These are phyloP conservation scores for Micractinium sp. DNA, from an alignment of 139 green algal genomes.

Conservation along the genomic window DNA sequence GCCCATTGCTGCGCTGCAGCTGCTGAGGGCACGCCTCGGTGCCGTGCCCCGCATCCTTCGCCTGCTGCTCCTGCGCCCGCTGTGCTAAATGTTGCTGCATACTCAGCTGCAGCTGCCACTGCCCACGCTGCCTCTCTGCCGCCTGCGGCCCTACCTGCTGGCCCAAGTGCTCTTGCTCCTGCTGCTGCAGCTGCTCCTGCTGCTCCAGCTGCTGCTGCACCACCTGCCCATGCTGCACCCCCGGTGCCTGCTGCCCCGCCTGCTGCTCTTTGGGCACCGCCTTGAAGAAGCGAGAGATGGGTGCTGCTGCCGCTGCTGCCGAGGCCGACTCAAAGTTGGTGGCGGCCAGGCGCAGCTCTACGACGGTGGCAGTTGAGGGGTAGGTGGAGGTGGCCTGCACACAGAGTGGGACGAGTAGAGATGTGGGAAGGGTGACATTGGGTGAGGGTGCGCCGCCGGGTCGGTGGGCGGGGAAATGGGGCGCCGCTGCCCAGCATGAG, in stretches of 20 bases:
- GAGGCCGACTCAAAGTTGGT: neutral
- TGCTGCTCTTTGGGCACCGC: neutral
- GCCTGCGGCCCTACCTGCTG: neutral
- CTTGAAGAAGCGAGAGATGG: conserved; percentile 25
- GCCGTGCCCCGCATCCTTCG: no score
- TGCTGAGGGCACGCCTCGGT: no score
- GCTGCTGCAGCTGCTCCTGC: neutral
- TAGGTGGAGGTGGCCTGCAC: conserved; percentile 1
- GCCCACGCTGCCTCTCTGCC: neutral
- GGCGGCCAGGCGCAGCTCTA: conserved; percentile 32
- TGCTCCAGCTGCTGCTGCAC: neutral
- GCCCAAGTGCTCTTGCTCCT: neutral
- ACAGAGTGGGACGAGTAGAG: no score
- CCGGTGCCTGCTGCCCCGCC: neutral
- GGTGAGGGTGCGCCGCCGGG: neutral
- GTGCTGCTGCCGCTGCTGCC: conserved; percentile 12
- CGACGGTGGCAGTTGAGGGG: conserved; percentile 1
- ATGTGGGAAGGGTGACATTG: neutral
- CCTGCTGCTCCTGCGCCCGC: neutral
- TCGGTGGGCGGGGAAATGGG: neutral
- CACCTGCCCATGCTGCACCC: neutral
- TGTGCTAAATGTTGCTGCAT: neutral
- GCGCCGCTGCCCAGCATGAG: neutral
- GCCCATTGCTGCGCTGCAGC: neutral
- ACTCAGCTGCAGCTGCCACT: neutral